Conservation (phyloP, 2,329 filamentous ascomycete species). For the Ophiocordyceps camponoti-leonardi region DNA sequence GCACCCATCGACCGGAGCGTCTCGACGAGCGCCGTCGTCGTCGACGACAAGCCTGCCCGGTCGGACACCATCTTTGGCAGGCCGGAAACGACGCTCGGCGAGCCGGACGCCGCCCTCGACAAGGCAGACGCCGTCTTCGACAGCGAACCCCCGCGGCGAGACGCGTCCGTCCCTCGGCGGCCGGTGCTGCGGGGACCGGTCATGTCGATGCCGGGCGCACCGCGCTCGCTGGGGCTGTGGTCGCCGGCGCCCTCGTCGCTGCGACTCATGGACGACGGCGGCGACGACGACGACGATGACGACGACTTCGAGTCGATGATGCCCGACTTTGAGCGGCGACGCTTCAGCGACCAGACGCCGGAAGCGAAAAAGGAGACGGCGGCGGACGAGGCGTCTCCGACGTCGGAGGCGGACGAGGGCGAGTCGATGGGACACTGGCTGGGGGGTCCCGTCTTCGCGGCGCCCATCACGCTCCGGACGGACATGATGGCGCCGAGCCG, state of each 20-base stretch:
- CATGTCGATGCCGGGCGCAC: slow-evolving; percentile 2
- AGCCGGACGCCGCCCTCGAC: not conserved
- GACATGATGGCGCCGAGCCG: slow-evolving; percentile 11
- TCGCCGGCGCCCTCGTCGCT: slow-evolving; percentile 19
- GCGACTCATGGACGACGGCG: slow-evolving; percentile 24
- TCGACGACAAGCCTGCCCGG: not conserved
- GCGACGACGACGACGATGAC: slow-evolving; percentile 15
- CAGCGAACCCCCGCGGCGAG: not conserved
- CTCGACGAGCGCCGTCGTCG: slow-evolving; percentile 24
- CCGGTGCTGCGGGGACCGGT: slow-evolving; percentile 6
- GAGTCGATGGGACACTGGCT: not conserved
- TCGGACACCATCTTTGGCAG: not conserved
- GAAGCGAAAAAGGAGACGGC: not conserved
- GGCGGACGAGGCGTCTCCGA: too few species aligned
- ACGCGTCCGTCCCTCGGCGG: not conserved
- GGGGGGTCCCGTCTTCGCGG: slow-evolving; percentile 13
- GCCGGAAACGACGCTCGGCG: not conserved
- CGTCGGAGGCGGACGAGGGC: not conserved
- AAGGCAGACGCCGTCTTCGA: too few species aligned
- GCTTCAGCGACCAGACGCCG: slow-evolving; percentile 6
- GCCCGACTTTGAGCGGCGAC: slow-evolving; percentile 31
- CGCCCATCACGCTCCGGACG: slow-evolving; percentile 18
- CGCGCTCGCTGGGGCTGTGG: slow-evolving; percentile 14
- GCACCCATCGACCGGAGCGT: slow-evolving; percentile 24
- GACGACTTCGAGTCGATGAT: slow-evolving; percentile 34